These are phyloP conservation scores for Arthrobotrys iridis DNA, from an alignment of 2,329 filamentous ascomycete genomes.

Conservation along the genomic window DNA sequence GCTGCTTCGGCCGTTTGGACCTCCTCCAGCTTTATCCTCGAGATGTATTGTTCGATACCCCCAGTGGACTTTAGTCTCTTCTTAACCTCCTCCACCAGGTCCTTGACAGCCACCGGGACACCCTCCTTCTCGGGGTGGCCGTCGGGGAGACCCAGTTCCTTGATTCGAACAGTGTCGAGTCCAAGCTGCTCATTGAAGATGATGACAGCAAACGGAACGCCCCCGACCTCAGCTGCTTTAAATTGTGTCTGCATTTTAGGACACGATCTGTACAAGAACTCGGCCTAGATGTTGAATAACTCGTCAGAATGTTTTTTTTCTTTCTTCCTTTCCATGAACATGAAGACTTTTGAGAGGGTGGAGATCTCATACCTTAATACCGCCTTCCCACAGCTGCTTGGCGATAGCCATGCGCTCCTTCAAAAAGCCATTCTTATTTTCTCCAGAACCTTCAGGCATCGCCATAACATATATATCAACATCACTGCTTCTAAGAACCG, in stretches of 20 bases:
- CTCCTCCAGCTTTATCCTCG: conserved; percentile 40
- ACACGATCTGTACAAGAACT: conserved; percentile 90
- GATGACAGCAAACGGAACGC: conserved; percentile 86
- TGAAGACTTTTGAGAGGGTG: too few species aligned
- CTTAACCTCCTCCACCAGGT: conserved; percentile 73
- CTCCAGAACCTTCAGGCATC: conserved; percentile 73
- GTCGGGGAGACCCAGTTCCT: conserved; percentile 81
- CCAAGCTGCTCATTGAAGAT: conserved; percentile 90
- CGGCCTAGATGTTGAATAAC: conserved; percentile 66
- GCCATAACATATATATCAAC: conserved; percentile 96
- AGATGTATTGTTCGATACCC: conserved; percentile 50
- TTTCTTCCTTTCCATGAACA: conserved; percentile 26
- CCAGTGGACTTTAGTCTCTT: conserved; percentile 61
- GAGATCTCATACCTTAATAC: conserved; percentile 73
- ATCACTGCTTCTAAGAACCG: conserved; percentile 73
- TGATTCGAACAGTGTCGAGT: conserved; percentile 84
- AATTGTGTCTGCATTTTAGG: conserved; percentile 90
- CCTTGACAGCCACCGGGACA: conserved; percentile 73
- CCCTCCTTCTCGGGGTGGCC: conserved; percentile 92
- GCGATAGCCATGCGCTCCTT: conserved; percentile 85
- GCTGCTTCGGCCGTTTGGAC: conserved; percentile 10
- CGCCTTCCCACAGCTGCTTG: conserved; percentile 81
- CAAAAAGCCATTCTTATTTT: conserved; percentile 81
- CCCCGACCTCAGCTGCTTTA: conserved; percentile 82
- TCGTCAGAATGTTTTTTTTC: not conserved